phyloP scores from a whole-genome alignment of 768 basidiomycete genomes.

The Phanerochaete carnosa region DNA sequence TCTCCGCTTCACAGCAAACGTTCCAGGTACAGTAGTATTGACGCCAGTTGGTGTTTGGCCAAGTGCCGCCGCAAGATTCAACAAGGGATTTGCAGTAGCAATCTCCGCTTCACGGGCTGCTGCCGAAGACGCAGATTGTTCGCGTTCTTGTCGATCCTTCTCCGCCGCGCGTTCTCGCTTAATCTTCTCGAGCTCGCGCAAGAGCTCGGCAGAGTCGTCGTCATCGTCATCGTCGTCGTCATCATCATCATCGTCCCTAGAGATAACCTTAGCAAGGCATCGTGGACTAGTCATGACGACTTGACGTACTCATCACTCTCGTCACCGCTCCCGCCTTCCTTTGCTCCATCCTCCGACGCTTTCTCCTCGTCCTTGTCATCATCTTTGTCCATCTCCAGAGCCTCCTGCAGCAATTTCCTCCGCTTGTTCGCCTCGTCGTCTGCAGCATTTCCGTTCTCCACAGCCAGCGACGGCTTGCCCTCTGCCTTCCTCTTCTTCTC shows the following conservation, averaged over 20 bases:
- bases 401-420: conserved; percentile 83
- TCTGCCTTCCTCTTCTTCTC: conserved; percentile 93
- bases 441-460: conserved; percentile 44
- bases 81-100: conserved; percentile 81
- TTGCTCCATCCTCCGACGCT: conserved; percentile 29
- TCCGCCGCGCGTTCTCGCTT: conserved; percentile 95
- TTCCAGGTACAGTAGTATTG: conserved; percentile 72
- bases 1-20: conserved; percentile 87
- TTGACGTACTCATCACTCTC: conserved; percentile 47
- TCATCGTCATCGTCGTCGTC: conserved; percentile 68
- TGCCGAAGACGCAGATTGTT: conserved; percentile 58
- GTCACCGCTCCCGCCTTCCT: conserved; percentile 19
- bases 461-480: conserved; percentile 44
- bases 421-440: conserved; percentile 75
- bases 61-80: conserved; percentile 89
- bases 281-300: neutral
- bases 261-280: neutral
- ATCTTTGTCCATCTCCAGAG: conserved; percentile 85
- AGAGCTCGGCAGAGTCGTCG: conserved; percentile 88
- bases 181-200: conserved; percentile 98
- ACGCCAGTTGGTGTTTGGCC: conserved; percentile 69
- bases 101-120: conserved; percentile 76
- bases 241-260: conserved; percentile 12
- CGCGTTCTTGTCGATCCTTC: conserved; percentile 77
- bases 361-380: conserved; percentile 74